Conservation (phyloP, 176 grass and related monocot genomes). For the Carex littledalei region DNA sequence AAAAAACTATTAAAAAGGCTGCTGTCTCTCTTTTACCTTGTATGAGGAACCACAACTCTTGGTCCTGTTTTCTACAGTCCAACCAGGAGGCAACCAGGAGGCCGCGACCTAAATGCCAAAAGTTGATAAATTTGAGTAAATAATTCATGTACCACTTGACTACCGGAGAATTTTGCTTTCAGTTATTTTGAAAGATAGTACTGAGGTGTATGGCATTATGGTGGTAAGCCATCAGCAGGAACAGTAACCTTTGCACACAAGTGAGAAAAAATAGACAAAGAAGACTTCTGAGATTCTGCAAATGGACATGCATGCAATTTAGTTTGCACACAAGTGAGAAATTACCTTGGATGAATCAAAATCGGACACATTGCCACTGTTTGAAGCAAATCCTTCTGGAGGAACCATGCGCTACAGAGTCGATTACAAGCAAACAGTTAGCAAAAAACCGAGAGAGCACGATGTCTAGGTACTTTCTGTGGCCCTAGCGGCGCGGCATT, state of each 20-base stretch:
- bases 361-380: neutral
- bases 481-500: neutral
- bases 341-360: neutral
- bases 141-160: neutral
- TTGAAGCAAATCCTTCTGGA: neutral
- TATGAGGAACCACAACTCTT: neutral
- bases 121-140: neutral
- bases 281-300: neutral
- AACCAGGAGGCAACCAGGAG: slow-evolving; percentile 1
- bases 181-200: neutral
- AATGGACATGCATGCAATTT: neutral
- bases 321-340: neutral
- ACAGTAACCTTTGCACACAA: neutral
- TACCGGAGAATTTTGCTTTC: neutral
- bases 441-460: neutral
- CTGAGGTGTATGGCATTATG: neutral
- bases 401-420: neutral
- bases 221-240: neutral
- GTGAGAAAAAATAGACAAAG: neutral
- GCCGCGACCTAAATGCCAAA: neutral
- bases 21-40: neutral
- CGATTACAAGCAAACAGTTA: neutral
- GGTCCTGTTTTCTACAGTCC: neutral
- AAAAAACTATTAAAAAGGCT: neutral
- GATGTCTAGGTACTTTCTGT: neutral